Conservation (phyloP, 176 grass and related monocot species). For the Lolium multiflorum region DNA sequence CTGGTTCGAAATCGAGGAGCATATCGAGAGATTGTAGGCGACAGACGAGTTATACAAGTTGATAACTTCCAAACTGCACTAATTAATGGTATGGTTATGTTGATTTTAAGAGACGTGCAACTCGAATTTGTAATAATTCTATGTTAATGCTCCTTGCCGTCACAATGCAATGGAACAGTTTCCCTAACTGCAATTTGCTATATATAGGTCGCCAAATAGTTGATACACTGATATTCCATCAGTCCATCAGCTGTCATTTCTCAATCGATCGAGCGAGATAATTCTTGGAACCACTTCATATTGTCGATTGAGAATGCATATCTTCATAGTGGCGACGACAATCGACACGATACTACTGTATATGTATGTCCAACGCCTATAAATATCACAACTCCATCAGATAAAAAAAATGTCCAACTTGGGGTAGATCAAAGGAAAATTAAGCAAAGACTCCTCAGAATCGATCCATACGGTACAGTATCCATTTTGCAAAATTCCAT, state of each 20-base stretch:
- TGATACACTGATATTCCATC: neutral
- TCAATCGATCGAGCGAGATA: neutral
- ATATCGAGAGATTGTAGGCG: no score
- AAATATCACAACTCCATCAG: slow-evolving; percentile 15
- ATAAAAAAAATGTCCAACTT: neutral
- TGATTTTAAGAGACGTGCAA: neutral
- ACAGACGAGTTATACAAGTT: neutral
- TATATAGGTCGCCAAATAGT: neutral
- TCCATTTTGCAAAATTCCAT: neutral
- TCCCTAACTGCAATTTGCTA: neutral
- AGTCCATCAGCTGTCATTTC: slow-evolving; percentile 19
- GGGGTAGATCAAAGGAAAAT: neutral
- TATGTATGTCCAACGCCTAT: neutral
- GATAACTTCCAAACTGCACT: neutral
- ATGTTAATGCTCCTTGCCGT: neutral
- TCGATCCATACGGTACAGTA: neutral
- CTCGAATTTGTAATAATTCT: neutral
- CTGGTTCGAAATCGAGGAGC: no score
- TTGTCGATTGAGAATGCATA: neutral
- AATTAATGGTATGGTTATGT: neutral
- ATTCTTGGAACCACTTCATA: neutral
- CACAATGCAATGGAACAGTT: neutral
- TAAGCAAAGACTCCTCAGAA: no score
- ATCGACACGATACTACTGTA: neutral
- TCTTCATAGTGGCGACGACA: neutral